Evolutionary conservation across 306 rosid species (phyloP).

Genomic region (Lathyrus tuberosus): DNA sequence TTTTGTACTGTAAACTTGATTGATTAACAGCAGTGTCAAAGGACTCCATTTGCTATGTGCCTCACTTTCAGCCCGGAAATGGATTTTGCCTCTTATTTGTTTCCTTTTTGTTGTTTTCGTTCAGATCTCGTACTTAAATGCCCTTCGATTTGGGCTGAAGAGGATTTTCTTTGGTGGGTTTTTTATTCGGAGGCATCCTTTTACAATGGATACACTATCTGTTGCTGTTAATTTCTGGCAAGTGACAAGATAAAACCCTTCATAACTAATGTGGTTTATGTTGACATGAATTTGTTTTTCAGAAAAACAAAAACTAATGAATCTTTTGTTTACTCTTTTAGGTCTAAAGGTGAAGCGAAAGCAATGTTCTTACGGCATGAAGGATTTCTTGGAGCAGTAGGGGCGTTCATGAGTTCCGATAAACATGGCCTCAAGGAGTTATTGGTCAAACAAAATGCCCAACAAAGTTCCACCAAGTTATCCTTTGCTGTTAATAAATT

Average conservation of each 20-base stretch:
- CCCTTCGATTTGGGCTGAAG: slow-evolving; percentile 91
- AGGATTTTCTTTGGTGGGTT: slow-evolving; percentile 94
- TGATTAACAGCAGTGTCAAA: not conserved
- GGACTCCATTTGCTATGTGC: slow-evolving; percentile 3
- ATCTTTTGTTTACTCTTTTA: slow-evolving; percentile 35
- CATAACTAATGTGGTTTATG: not conserved
- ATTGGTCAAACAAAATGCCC: slow-evolving; percentile 49
- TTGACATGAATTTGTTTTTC: not conserved
- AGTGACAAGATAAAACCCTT: slow-evolving; percentile 13
- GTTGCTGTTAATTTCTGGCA: slow-evolving; percentile 97
- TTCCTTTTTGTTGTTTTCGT: slow-evolving; percentile 33
- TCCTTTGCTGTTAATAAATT: slow-evolving; percentile 49
- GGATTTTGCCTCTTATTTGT: slow-evolving; percentile 30
- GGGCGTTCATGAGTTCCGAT: slow-evolving; percentile 80
- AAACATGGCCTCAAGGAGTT: slow-evolving; percentile 64
- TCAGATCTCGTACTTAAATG: slow-evolving; percentile 91
- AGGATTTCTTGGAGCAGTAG: slow-evolving; percentile 96
- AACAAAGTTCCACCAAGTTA: slow-evolving; percentile 46
- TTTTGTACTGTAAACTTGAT: slow-evolving; percentile 1
- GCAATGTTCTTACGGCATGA: slow-evolving; percentile 93
- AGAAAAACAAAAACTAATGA: not conserved
- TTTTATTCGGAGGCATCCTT: slow-evolving; percentile 82
- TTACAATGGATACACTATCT: slow-evolving; percentile 92
- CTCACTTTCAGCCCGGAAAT: slow-evolving; percentile 12
- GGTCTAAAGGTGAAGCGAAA: slow-evolving; percentile 97